Percentiles rank a stretch among this genome's conserved stretches.
These are phyloP conservation scores for Phaeodactylum tricornutum DNA, from an alignment of 108 stramenopile genomes.

Conservation along the genomic window DNA sequence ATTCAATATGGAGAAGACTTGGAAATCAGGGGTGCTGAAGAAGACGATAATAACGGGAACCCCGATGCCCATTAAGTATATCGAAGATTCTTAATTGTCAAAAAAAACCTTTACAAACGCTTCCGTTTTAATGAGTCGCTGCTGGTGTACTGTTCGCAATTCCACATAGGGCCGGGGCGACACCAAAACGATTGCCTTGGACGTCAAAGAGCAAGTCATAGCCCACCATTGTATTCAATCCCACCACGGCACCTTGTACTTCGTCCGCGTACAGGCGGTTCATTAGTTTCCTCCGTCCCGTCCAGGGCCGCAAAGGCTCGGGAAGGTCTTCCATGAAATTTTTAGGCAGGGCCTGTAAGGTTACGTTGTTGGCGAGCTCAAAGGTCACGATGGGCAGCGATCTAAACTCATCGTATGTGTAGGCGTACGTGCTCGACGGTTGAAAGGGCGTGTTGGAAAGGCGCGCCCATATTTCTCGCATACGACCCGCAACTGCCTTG, in stretches of 20 bases:
- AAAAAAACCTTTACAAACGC: too few relatives aligned
- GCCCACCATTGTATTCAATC: conserved; percentile 88
- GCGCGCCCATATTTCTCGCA: conserved; percentile 50
- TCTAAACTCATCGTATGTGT: conserved; percentile 42
- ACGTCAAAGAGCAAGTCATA: too few relatives aligned
- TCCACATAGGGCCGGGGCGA: too few relatives aligned
- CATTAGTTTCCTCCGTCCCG: conserved; percentile 30
- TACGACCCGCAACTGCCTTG: conserved; percentile 24
- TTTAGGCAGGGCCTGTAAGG: conserved; percentile 27
- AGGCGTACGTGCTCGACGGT: conserved; percentile 20
- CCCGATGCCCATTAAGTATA: conserved; percentile 2
- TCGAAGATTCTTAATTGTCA: not conserved
- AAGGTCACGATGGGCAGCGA: conserved; percentile 42
- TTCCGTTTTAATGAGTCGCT: not conserved
- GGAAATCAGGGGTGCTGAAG: conserved; percentile 69
- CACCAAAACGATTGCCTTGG: too few relatives aligned
- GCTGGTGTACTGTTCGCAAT: too few relatives aligned
- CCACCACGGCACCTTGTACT: conserved; percentile 81
- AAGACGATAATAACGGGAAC: conserved; percentile 27
- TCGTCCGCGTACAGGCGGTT: conserved; percentile 86
- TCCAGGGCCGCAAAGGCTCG: conserved; percentile 16
- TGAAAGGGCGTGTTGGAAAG: conserved; percentile 30
- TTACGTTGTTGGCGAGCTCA: conserved; percentile 32
- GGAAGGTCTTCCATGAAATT: conserved; percentile 67
- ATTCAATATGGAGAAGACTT: conserved; percentile 94